These are phyloP conservation scores for Sporobolus alterniflorus DNA, from an alignment of 202 grass and related monocot genomes.

Conservation along the genomic window DNA sequence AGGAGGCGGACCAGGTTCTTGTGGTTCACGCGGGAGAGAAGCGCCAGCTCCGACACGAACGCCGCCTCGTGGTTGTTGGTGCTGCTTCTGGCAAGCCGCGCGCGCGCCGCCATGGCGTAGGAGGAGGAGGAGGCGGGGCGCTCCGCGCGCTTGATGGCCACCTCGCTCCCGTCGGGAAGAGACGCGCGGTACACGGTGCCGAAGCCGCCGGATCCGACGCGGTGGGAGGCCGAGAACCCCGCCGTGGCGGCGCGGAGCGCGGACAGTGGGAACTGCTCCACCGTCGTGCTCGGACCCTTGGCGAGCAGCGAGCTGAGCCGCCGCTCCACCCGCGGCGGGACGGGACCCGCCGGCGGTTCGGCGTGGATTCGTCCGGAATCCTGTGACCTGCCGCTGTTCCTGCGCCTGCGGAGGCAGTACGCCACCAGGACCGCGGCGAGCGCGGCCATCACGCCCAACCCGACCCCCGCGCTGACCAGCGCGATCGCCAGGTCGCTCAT, in stretches of 20 bases:
- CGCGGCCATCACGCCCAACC: slow-evolving; percentile 33
- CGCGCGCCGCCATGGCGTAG: slow-evolving; percentile 7
- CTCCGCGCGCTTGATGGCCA: slow-evolving; percentile 86
- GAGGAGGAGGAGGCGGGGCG: slow-evolving; percentile 35
- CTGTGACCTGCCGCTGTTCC: background rate
- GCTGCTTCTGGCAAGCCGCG: no score
- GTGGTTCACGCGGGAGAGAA: slow-evolving; percentile 86
- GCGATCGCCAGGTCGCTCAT: slow-evolving; percentile 47
- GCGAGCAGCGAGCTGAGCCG: slow-evolving; percentile 52
- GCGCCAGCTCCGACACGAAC: slow-evolving; percentile 79
- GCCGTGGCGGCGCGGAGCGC: slow-evolving; percentile 60
- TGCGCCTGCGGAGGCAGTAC: slow-evolving; percentile 31
- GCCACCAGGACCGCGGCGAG: background rate
- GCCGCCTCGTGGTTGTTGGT: slow-evolving; percentile 53
- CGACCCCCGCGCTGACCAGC: slow-evolving; percentile 47
- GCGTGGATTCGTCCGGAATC: slow-evolving; percentile 56
- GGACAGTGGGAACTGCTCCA: slow-evolving; percentile 76
- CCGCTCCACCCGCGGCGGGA: slow-evolving; percentile 42
- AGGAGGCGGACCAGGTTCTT: slow-evolving; percentile 89
- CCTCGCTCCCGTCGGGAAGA: slow-evolving; percentile 66
- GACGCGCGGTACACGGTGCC: slow-evolving; percentile 74
- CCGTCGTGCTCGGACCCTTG: slow-evolving; percentile 62
- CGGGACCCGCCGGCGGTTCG: background rate
- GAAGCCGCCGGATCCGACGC: slow-evolving; percentile 87
- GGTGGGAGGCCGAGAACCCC: slow-evolving; percentile 53